A percentile compares a stretch with the other conserved stretches of the same genome.
phyloP scores from a whole-genome alignment of 179 eudicot species.

The Camellia oleifera region DNA sequence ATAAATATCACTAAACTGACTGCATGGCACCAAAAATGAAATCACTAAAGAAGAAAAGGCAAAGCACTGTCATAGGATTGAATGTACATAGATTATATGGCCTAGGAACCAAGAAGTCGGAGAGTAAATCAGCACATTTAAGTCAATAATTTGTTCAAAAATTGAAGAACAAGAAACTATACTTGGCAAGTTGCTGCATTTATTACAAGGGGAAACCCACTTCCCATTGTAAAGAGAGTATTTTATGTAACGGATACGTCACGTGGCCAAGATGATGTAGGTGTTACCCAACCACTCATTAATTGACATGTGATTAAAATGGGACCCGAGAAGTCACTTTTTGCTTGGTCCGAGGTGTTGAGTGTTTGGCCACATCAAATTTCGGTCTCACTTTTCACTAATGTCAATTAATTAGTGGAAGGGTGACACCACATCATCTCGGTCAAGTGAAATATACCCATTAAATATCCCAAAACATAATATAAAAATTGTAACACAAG shows the following conservation, averaged over 20 bases:
- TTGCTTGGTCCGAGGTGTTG: no score
- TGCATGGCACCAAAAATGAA: constrained; percentile 24
- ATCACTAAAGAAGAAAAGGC: neutral
- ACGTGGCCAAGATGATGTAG: no score
- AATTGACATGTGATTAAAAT: no score
- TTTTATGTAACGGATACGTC: no score
- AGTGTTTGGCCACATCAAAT: no score
- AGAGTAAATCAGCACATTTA: neutral
- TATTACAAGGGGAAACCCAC: no score
- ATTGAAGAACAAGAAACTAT: neutral
- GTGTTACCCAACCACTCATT: no score
- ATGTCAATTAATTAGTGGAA: no score
- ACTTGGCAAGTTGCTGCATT: neutral
- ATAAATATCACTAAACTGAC: constrained; percentile 71
- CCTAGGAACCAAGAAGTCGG: neutral
- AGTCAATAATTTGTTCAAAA: neutral
- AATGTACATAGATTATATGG: neutral
- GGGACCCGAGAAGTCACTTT: no score
- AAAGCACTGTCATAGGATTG: neutral
- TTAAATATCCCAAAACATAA: neutral
- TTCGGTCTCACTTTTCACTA: no score
- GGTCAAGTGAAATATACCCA: no score
- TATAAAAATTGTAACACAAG: neutral
- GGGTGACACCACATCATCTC: no score
- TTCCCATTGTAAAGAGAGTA: neutral